Evolutionary conservation across 2,329 filamentous ascomycete species (phyloP).

Genomic region (Alternaria sp.): DNA sequence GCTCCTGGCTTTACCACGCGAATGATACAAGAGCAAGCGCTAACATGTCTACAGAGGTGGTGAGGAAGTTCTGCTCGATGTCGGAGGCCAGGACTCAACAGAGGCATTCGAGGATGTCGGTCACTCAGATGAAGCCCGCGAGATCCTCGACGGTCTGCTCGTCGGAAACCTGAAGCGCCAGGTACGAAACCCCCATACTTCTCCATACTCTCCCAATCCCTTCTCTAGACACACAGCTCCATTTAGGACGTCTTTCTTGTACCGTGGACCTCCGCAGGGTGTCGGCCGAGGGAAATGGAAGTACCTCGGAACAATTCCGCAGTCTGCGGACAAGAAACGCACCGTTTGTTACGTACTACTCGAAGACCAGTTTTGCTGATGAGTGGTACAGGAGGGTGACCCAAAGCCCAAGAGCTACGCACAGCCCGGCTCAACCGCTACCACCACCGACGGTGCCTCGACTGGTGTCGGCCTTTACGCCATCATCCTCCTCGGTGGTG

Average conservation of each 20-base stretch:
- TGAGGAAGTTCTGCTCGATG: constrained; percentile 97
- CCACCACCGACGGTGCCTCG: constrained; percentile 61
- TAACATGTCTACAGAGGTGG: constrained; percentile 73
- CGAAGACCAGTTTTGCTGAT: constrained; percentile 7
- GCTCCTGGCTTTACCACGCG: neutral
- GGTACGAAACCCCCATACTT: constrained; percentile 32
- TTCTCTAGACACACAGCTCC: neutral
- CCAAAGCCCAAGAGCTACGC: constrained; percentile 71
- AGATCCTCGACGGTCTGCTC: constrained; percentile 74
- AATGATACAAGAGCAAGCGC: constrained; percentile 1
- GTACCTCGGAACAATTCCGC: constrained; percentile 33
- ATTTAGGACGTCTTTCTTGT: neutral
- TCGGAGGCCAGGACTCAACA: constrained; percentile 93
- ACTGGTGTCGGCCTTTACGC: constrained; percentile 84
- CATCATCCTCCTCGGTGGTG: constrained; percentile 78
- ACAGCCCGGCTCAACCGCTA: constrained; percentile 57
- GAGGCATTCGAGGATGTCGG: constrained; percentile 99
- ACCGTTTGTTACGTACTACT: neutral
- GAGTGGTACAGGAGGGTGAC: constrained; percentile 69
- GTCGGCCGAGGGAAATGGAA: constrained; percentile 7
- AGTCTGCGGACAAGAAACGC: neutral
- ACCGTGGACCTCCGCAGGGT: neutral
- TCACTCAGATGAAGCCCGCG: constrained; percentile 97
- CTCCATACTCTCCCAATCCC: neutral
- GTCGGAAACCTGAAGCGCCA: constrained; percentile 50